These are phyloP conservation scores for Chamaecyparis obtusa DNA, from an alignment of 75 land plant species.

Conservation along the genomic window DNA sequence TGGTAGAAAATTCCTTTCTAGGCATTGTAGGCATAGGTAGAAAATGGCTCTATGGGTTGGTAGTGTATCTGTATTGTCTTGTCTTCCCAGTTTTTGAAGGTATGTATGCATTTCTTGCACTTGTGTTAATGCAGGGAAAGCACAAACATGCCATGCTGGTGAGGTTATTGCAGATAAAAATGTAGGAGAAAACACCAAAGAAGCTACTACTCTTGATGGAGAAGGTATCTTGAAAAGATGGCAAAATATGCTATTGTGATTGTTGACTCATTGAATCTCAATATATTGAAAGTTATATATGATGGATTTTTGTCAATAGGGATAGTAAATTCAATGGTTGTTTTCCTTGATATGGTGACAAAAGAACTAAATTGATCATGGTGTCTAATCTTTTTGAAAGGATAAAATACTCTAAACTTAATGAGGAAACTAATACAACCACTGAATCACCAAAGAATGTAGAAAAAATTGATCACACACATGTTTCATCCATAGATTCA, in stretches of 20 bases:
- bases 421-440: slow-evolving; percentile 18
- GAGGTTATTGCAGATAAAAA: slow-evolving; percentile 14
- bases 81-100: slow-evolving; percentile 27
- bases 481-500: slow-evolving; percentile 12
- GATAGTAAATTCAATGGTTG: slow-evolving; percentile 36
- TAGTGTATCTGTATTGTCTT: slow-evolving; percentile 31
- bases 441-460: slow-evolving; percentile 12
- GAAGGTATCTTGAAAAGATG: slow-evolving; percentile 15
- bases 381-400: slow-evolving; percentile 57
- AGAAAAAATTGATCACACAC: slow-evolving; percentile 8
- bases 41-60: slow-evolving; percentile 76
- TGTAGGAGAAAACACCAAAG: slow-evolving; percentile 9
- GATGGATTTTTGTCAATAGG: slow-evolving; percentile 61
- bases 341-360: slow-evolving; percentile 23
- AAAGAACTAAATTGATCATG: slow-evolving; percentile 17
- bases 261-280: slow-evolving; percentile 64
- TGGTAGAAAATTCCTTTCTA: slow-evolving; percentile 25
- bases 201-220: slow-evolving; percentile 14
- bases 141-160: slow-evolving; percentile 8
- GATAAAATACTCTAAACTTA: slow-evolving; percentile 26
- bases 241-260: slow-evolving; percentile 50
- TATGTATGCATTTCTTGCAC: slow-evolving; percentile 57
- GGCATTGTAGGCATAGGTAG: slow-evolving; percentile 64
- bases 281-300: slow-evolving; percentile 56
- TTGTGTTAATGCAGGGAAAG: slow-evolving; percentile 17